Evolutionary conservation across 192 early-diverging fungal species (phyloP), one percentile per base, ranked within the genome.

Genomic region (Entophlyctis luteolus): DNA sequence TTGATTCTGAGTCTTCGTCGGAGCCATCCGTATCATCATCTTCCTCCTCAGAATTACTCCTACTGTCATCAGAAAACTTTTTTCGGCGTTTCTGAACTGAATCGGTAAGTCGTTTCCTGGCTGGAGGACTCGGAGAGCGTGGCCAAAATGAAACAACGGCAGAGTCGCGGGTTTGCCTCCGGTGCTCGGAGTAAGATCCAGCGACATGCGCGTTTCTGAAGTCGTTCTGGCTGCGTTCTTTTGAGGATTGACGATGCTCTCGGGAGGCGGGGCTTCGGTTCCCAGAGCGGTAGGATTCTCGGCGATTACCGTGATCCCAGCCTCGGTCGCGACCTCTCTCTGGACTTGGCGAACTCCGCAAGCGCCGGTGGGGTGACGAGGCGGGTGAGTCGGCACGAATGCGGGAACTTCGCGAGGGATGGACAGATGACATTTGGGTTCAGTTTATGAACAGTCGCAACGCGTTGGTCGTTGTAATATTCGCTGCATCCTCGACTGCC

Each of bases 401-500:
- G n/a, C n/a, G n/a, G n/a, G n/a, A 42, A 42, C n/a, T 42, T n/a
- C n/a, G 39, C 39, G 39, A n/a, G n/a, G n/a, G 39, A 42, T 12
- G 8, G 8, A 42, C n/a, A 12, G 8, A n/a, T 42, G 8, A 52
- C 8, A 52, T 20, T 25, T 12, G 25, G 8, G 25, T 52, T 59
- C 33, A 34, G 27, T 49, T n/a, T 4, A 36, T 16, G 59, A 79
- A 79, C 28, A 77, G 50, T 32, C 54, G 35, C 29, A n/a, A 14
- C 5, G 78, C 75, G 53, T 79, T 79, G 58, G 73, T 69, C 10
- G 74, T 75, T 16, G 78, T 79, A 4, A 72, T 68, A 18, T 23
- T 18, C 2, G 39, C 48, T n/a, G 75, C 78, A 4, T 74, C 59
- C 28, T 72, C 72, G 16, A 72, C 32, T 2, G 59, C 28, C 8